Evolutionary conservation across 2,329 filamentous ascomycete genomes (phyloP).

Genomic region (Hortaea sp.): DNA sequence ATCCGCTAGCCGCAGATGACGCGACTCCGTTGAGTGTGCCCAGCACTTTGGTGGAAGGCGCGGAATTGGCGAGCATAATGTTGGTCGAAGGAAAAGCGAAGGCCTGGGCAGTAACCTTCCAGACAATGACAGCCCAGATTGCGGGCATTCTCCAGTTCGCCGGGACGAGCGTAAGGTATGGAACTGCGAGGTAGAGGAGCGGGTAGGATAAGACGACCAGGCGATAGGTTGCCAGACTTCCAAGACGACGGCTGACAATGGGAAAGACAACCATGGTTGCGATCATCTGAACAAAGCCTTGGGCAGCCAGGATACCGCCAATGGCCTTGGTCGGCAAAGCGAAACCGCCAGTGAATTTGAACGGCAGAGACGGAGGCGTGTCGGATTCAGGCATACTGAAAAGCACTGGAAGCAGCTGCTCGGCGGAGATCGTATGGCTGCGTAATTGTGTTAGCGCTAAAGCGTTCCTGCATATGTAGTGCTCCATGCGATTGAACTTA

Average conservation of each 20-base stretch:
- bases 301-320: constrained; percentile 76
- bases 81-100: constrained; percentile 85
- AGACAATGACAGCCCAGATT: constrained; percentile 68
- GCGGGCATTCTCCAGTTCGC: constrained; percentile 59
- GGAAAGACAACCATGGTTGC: constrained; percentile 80
- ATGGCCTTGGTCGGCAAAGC: constrained; percentile 73
- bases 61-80: constrained; percentile 81
- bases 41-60: constrained; percentile 71
- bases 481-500: constrained; percentile 43
- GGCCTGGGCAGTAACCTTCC: constrained; percentile 88
- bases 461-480: constrained; percentile 1
- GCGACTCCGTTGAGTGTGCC: constrained; percentile 90
- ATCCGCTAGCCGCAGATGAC: constrained; percentile 81
- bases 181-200: constrained; percentile 73
- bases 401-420: constrained; percentile 86
- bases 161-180: constrained; percentile 81
- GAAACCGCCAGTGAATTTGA: constrained; percentile 83
- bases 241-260: constrained; percentile 61
- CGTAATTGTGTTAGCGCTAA: constrained; percentile 3
- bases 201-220: constrained; percentile 76
- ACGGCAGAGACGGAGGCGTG: constrained; percentile 54
- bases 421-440: constrained; percentile 94
- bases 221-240: constrained; percentile 72
- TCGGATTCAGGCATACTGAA: constrained; percentile 58
- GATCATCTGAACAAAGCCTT: constrained; percentile 82